phyloP scores from a whole-genome alignment of 169 alveolate genomes.

The Plasmodium knowlesi region DNA sequence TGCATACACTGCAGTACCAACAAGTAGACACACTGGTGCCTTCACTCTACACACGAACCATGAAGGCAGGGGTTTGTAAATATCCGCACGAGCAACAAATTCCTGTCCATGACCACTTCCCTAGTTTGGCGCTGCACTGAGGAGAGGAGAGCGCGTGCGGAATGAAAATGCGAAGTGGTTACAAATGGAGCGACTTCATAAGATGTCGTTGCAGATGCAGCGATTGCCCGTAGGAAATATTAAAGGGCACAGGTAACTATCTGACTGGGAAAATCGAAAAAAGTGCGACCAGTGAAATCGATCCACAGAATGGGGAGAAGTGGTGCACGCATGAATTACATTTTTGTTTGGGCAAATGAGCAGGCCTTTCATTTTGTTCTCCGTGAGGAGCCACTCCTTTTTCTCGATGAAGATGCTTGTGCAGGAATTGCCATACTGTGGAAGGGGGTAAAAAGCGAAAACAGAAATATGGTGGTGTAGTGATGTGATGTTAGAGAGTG shows the following conservation, averaged over 20 bases:
- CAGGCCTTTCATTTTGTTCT: slow-evolving; percentile 38
- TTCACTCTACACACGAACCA: slow-evolving; percentile 10
- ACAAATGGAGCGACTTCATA: neutral
- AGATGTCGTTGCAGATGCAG: neutral
- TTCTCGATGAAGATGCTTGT: slow-evolving; percentile 51
- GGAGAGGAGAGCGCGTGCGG: neutral
- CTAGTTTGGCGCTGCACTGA: slow-evolving; percentile 47
- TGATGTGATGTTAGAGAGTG: too few species aligned
- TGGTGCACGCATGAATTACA: neutral
- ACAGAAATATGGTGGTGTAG: neutral
- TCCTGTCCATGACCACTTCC: slow-evolving; percentile 74
- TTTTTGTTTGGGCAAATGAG: slow-evolving; percentile 28
- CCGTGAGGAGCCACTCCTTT: slow-evolving; percentile 59
- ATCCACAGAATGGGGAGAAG: neutral
- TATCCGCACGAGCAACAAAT: slow-evolving; percentile 74
- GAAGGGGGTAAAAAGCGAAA: neutral
- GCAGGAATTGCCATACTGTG: slow-evolving; percentile 54
- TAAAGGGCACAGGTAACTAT: neutral
- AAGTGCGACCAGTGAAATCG: neutral
- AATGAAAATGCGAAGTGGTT: neutral
- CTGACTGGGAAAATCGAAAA: neutral
- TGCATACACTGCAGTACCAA: too few species aligned
- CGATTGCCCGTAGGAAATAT: neutral
- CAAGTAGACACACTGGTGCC: neutral
- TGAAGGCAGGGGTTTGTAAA: slow-evolving; percentile 64